A percentile compares a stretch with the other conserved stretches of the same genome.
phyloP scores from a whole-genome alignment of 2,329 filamentous ascomycete genomes.

The Colletotrichum tabaci region DNA sequence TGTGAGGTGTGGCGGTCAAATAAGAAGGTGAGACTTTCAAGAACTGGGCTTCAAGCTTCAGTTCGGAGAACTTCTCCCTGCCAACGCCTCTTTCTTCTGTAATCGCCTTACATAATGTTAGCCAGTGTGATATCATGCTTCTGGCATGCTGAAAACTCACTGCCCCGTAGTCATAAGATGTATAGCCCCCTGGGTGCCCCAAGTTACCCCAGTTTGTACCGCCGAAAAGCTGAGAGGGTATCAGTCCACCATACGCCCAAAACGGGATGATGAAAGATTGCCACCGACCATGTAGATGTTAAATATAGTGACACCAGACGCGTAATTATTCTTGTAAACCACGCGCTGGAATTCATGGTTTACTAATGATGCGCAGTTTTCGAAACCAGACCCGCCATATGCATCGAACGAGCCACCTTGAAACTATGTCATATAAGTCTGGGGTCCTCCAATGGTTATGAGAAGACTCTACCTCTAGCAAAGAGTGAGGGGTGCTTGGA shows the following conservation, averaged over 20 bases:
- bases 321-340: slow-evolving; percentile 83
- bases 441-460: background rate
- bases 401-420: slow-evolving; percentile 82
- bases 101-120: slow-evolving; percentile 60
- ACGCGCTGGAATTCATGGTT: slow-evolving; percentile 83
- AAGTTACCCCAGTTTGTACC: slow-evolving; percentile 90
- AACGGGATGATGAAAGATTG: background rate
- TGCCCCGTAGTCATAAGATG: slow-evolving; percentile 69
- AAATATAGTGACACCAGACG: slow-evolving; percentile 76
- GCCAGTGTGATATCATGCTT: background rate
- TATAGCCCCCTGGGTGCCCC: slow-evolving; percentile 77
- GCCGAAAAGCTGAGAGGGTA: slow-evolving; percentile 68
- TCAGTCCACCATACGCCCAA: background rate
- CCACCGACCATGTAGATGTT: slow-evolving; percentile 80
- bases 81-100: slow-evolving; percentile 77
- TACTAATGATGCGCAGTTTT: slow-evolving; percentile 75
- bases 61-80: slow-evolving; percentile 84
- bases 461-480: slow-evolving; percentile 64
- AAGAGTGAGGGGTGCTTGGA: slow-evolving; percentile 74
- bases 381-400: slow-evolving; percentile 81
- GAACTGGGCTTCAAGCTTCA: slow-evolving; percentile 84
- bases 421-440: slow-evolving; percentile 60
- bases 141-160: slow-evolving; percentile 41
- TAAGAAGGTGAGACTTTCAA: slow-evolving; percentile 80
- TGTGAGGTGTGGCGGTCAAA: slow-evolving; percentile 70